Conservation (phyloP, 2,329 filamentous ascomycete genomes). For the Apiospora saccharicola region DNA sequence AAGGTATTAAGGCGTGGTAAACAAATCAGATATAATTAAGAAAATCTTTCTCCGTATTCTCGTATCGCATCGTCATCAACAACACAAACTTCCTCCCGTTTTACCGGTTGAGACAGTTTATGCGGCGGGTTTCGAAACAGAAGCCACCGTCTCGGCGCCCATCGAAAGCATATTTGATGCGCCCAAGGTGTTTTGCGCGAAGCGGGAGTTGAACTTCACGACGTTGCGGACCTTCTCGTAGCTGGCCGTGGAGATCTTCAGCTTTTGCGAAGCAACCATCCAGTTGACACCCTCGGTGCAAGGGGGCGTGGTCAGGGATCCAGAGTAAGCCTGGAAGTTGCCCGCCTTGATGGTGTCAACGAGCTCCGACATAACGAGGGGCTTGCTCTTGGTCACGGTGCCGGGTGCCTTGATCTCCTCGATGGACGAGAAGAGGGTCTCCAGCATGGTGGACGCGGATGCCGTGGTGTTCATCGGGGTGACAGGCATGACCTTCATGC, state of each 20-base stretch:
- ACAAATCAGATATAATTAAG: neutral
- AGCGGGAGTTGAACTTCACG: constrained; percentile 57
- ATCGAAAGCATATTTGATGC: constrained; percentile 45
- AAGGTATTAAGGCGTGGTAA: neutral
- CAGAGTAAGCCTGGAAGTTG: constrained; percentile 52
- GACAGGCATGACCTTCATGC: constrained; percentile 49
- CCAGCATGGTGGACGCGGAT: constrained; percentile 50
- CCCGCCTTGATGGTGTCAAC: constrained; percentile 46
- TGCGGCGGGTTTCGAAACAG: neutral
- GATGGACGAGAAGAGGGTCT: constrained; percentile 54
- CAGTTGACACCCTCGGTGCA: constrained; percentile 57
- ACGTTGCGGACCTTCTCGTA: constrained; percentile 50
- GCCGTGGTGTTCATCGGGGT: constrained; percentile 50
- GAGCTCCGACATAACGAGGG: constrained; percentile 53
- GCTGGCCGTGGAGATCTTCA: constrained; percentile 46
- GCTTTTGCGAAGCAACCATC: constrained; percentile 54
- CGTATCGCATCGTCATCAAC: constrained; percentile 5
- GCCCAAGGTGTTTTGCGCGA: constrained; percentile 52
- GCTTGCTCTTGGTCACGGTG: constrained; percentile 47
- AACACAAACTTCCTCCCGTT: neutral
- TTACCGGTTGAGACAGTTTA: neutral
- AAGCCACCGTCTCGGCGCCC: constrained; percentile 12
- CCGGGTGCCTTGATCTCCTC: constrained; percentile 52
- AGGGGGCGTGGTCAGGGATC: constrained; percentile 58
- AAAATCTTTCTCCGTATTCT: constrained; percentile 8